Percentiles rank a stretch among this genome's conserved stretches.
phyloP scores from a whole-genome alignment of 2,329 filamentous ascomycete species.

The Fusarium cyanostomum region DNA sequence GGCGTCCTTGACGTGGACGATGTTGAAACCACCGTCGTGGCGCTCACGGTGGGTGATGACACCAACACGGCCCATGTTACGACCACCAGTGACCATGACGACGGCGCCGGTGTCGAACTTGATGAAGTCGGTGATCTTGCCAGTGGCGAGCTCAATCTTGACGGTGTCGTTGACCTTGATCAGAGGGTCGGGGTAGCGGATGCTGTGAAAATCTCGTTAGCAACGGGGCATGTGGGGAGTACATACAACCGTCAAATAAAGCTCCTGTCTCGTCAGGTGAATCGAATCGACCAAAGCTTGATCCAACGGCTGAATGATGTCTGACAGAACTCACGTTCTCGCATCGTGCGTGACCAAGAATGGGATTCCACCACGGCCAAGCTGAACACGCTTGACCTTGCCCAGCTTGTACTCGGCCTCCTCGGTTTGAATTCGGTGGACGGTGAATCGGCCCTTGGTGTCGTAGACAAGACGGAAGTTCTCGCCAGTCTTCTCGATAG shows the following conservation, averaged over 20 bases:
- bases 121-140: constrained; percentile 99
- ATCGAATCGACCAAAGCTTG: constrained; percentile 87
- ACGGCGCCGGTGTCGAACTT: constrained; percentile 98
- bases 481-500: constrained; percentile 99
- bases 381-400: constrained; percentile 99
- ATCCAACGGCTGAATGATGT: constrained; percentile 99
- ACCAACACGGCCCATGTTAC: constrained; percentile 99
- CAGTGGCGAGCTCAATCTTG: constrained; percentile 96
- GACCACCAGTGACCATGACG: constrained; percentile 98
- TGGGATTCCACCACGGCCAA: constrained; percentile 99
- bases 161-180: constrained; percentile 99
- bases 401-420: constrained; percentile 99
- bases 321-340: constrained; percentile 98
- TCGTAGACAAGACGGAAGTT: constrained; percentile 99
- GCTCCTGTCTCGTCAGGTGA: constrained; percentile 48
- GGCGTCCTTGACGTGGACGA: constrained; percentile 99
- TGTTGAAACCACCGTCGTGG: constrained; percentile 99
- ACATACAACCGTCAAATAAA: constrained; percentile 66
- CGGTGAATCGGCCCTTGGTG: constrained; percentile 99
- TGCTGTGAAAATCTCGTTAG: constrained; percentile 68
- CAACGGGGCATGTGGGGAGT: constrained; percentile 44
- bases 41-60: constrained; percentile 99
- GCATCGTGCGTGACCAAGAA: constrained; percentile 99
- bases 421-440: constrained; percentile 98
- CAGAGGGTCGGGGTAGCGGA: constrained; percentile 97